Conservation (phyloP, 2,329 filamentous ascomycete species). For the Trichothecium sympodiale region DNA sequence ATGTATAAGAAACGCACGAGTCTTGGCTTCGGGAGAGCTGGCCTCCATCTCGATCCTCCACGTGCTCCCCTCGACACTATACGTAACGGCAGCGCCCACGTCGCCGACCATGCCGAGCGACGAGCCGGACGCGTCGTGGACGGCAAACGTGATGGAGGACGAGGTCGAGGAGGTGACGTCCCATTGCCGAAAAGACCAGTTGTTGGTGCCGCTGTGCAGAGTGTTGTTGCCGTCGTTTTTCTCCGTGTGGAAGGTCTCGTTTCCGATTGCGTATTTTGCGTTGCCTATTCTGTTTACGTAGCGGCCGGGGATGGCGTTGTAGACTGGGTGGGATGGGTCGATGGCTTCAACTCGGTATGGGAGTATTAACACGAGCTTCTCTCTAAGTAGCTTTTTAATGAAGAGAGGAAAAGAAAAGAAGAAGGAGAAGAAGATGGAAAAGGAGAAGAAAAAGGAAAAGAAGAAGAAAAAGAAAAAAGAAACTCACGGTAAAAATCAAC, state of each 20-base stretch:
- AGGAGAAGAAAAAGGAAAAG: too few species aligned
- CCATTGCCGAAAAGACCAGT: conserved; percentile 54
- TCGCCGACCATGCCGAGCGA: conserved; percentile 50
- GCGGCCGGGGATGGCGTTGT: conserved; percentile 50
- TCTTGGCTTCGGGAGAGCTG: conserved; percentile 34
- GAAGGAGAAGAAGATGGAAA: too few species aligned
- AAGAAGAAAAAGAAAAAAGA: too few species aligned
- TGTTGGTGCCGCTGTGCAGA: conserved; percentile 47
- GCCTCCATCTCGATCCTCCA: conserved; percentile 53
- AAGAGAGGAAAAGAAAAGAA: too few species aligned
- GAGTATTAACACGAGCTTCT: too few species aligned
- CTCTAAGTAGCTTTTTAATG: too few species aligned
- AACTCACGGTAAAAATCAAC: conserved; percentile 40
- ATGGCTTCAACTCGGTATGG: conserved; percentile 23
- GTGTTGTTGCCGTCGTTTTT: conserved; percentile 44
- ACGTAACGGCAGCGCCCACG: conserved; percentile 50
- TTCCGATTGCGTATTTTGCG: conserved; percentile 42
- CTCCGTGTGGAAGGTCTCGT: conserved; percentile 38
- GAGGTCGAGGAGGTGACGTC: conserved; percentile 43
- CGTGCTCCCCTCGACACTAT: conserved; percentile 43
- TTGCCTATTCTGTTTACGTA: conserved; percentile 56
- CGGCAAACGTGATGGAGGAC: conserved; percentile 53
- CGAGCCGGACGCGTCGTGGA: conserved; percentile 46
- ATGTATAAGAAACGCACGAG: conserved; percentile 20
- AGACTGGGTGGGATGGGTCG: conserved; percentile 44